phyloP scores from a whole-genome alignment of 1,139 yeast species.

The Nakaseomyces sp. region DNA sequence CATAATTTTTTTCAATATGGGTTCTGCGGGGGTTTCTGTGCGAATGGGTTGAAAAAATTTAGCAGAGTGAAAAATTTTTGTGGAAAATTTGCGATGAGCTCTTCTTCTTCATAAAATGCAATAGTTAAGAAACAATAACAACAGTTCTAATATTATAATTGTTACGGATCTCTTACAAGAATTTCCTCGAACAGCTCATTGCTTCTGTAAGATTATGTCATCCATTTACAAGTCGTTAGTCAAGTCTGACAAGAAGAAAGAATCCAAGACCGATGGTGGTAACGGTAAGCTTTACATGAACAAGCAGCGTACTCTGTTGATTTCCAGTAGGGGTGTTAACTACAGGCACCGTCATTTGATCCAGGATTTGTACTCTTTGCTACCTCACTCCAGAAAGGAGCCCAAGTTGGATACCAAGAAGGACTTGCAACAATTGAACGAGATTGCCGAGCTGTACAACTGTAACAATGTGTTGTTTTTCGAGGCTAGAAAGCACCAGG shows the following conservation, averaged over 20 bases:
- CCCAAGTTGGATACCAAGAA: conserved; percentile 93
- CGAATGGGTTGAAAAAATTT: background rate
- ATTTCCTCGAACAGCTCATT: no score
- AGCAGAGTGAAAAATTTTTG: background rate
- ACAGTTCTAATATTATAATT: no score
- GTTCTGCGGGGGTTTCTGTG: no score
- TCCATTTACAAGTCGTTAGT: conserved; percentile 38
- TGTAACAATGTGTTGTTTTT: conserved; percentile 92
- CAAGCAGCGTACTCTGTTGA: conserved; percentile 73
- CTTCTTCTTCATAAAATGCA: background rate
- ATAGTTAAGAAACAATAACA: background rate
- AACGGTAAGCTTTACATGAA: conserved; percentile 38
- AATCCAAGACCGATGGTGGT: conserved; percentile 32
- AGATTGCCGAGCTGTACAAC: conserved; percentile 92
- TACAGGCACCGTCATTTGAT: conserved; percentile 93
- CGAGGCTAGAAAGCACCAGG: conserved; percentile 95
- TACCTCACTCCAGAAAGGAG: conserved; percentile 95
- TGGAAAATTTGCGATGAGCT: conserved; percentile 4
- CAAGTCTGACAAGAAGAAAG: conserved; percentile 29
- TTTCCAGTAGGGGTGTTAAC: conserved; percentile 91
- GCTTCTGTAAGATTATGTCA: no score
- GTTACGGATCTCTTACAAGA: no score
- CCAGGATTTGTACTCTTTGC: conserved; percentile 62
- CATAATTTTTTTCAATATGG: no score
- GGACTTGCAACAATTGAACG: conserved; percentile 79